Evolutionary conservation across 1,284 basidiomycete genomes (phyloP).

Genomic region (Vanrija humicola): DNA sequence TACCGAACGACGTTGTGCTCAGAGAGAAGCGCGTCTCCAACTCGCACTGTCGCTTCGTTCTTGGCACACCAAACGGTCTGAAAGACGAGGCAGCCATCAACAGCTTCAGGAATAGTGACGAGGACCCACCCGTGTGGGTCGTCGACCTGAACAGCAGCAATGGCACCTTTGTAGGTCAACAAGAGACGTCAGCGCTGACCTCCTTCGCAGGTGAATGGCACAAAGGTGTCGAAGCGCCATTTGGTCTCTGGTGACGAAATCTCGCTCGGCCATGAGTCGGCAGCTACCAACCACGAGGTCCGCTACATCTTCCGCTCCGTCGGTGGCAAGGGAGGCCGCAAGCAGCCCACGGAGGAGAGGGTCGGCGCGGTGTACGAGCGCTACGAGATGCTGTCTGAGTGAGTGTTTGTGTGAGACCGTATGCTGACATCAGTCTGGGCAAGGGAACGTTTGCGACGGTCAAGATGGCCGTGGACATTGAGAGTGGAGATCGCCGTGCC

Average conservation of each 20-base stretch:
- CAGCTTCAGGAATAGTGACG: slow-evolving; percentile 35
- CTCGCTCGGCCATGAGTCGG: slow-evolving; percentile 62
- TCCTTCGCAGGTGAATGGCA: slow-evolving; percentile 62
- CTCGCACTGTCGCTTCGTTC: slow-evolving; percentile 40
- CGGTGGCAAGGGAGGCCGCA: slow-evolving; percentile 28
- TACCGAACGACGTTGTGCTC: slow-evolving; percentile 41
- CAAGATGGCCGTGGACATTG: slow-evolving; percentile 44
- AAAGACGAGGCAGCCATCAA: slow-evolving; percentile 18
- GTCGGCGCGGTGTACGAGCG: slow-evolving; percentile 50
- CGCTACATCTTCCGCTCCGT: slow-evolving; percentile 52
- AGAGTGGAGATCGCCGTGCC: slow-evolving; percentile 43
- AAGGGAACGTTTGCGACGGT: slow-evolving; percentile 50
- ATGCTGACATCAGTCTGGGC: slow-evolving; percentile 37
- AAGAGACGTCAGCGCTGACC: not conserved
- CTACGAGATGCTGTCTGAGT: slow-evolving; percentile 45
- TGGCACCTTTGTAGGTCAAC: slow-evolving; percentile 70
- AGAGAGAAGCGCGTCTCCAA: slow-evolving; percentile 44
- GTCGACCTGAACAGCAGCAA: slow-evolving; percentile 69
- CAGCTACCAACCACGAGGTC: slow-evolving; percentile 50
- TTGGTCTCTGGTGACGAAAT: slow-evolving; percentile 76
- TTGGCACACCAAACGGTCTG: slow-evolving; percentile 26
- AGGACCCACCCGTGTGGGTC: slow-evolving; percentile 60
- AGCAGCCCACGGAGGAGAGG: slow-evolving; percentile 38
- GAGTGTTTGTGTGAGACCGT: slow-evolving; percentile 5
- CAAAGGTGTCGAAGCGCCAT: slow-evolving; percentile 59